Percentiles rank a stretch among this genome's conserved stretches.
phyloP scores from a whole-genome alignment of 805 yeast species.

The Suhomyces xylopsoci region DNA sequence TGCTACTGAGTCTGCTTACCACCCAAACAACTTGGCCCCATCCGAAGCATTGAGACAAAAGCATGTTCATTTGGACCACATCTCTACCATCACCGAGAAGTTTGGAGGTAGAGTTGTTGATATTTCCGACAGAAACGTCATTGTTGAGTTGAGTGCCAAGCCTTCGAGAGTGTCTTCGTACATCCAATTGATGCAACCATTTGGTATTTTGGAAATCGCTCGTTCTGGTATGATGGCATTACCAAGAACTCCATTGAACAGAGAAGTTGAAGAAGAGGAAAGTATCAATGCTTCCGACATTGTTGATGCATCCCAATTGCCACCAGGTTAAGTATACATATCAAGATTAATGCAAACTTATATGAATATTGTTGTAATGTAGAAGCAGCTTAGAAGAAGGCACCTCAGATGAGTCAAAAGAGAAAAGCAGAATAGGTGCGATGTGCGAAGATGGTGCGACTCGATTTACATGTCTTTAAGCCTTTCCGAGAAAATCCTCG shows the following conservation, averaged over 20 bases:
- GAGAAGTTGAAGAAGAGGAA: constrained; percentile 37
- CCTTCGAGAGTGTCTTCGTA: constrained; percentile 87
- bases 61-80: constrained; percentile 82
- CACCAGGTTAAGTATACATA: constrained; percentile 70
- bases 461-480: too few species aligned
- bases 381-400: background rate
- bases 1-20: constrained; percentile 53
- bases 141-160: constrained; percentile 91
- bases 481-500: too few species aligned
- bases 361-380: too few species aligned
- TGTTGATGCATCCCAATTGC: constrained; percentile 86
- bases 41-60: constrained; percentile 93
- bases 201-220: constrained; percentile 93
- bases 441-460: too few species aligned
- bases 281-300: constrained; percentile 58
- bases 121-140: constrained; percentile 87
- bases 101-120: constrained; percentile 94
- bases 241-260: constrained; percentile 88
- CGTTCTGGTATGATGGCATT: constrained; percentile 99
- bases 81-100: constrained; percentile 73
- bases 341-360: too few species aligned
- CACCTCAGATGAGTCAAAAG: too few species aligned
- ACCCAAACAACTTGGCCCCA: constrained; percentile 86
- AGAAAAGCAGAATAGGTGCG: background rate
- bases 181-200: constrained; percentile 86